Conservation (phyloP, 1,139 yeast genomes). For the Hansenula sp. region DNA sequence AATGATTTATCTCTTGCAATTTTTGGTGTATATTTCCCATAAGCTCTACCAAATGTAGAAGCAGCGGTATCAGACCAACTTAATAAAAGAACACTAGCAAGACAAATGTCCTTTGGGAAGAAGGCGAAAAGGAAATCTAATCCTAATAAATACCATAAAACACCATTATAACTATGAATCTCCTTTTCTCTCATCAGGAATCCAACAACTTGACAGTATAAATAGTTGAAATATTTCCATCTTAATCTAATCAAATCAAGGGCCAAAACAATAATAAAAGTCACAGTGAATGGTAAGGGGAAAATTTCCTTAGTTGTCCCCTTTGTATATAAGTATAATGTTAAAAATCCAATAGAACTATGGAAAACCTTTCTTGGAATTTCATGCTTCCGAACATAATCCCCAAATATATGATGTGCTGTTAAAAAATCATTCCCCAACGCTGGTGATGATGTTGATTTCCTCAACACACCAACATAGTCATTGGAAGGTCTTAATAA, state of each 20-base stretch:
- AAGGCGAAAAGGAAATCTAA: slow-evolving; percentile 62
- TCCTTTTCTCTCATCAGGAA: slow-evolving; percentile 83
- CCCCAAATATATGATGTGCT: slow-evolving; percentile 38
- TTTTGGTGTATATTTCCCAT: slow-evolving; percentile 81
- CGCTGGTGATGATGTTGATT: slow-evolving; percentile 10
- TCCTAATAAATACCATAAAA: slow-evolving; percentile 81
- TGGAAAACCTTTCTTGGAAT: slow-evolving; percentile 84
- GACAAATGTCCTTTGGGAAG: slow-evolving; percentile 76
- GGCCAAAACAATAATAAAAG: slow-evolving; percentile 52
- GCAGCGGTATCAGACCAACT: slow-evolving; percentile 99
- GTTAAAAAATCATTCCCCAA: slow-evolving; percentile 18
- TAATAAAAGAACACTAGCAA: slow-evolving; percentile 71
- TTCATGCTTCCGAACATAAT: slow-evolving; percentile 72
- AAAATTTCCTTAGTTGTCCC: slow-evolving; percentile 57
- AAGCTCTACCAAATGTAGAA: slow-evolving; percentile 83
- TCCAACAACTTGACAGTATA: slow-evolving; percentile 66
- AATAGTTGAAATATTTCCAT: slow-evolving; percentile 54
- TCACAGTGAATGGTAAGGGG: slow-evolving; percentile 51
- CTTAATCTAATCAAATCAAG: slow-evolving; percentile 69
- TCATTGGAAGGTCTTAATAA: slow-evolving; percentile 5
- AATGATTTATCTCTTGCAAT: slow-evolving; percentile 70
- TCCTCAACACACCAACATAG: slow-evolving; percentile 8
- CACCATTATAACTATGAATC: slow-evolving; percentile 70
- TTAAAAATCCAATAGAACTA: slow-evolving; percentile 79
- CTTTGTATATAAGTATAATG: slow-evolving; percentile 65